These are phyloP conservation scores for Lathyrus oleraceus DNA, from an alignment of 306 rosid genomes.

Conservation along the genomic window DNA sequence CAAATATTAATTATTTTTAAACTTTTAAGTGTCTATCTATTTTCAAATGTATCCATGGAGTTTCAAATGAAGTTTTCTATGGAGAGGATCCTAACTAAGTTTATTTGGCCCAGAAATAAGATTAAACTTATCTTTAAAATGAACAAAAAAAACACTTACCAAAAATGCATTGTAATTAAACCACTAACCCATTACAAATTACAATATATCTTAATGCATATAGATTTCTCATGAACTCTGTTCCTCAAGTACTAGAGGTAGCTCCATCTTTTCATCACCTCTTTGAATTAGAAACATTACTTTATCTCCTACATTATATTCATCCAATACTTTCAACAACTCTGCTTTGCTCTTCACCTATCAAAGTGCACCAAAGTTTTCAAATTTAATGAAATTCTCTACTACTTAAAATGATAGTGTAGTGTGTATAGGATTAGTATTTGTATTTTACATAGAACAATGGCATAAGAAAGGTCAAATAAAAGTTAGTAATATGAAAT, in stretches of 20 bases:
- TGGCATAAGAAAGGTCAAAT: background rate
- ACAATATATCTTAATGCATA: background rate
- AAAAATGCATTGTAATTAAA: slow-evolving; percentile 1
- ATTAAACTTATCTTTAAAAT: background rate
- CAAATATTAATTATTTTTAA: too few species aligned
- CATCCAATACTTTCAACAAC: slow-evolving; percentile 72
- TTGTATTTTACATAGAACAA: background rate
- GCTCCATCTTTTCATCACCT: slow-evolving; percentile 66
- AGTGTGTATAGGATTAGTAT: background rate
- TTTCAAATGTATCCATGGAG: too few species aligned
- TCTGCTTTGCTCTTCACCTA: slow-evolving; percentile 89
- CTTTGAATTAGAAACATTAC: slow-evolving; percentile 67
- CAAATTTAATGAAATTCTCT: background rate
- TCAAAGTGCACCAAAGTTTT: slow-evolving; percentile 23
- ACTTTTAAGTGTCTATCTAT: too few species aligned
- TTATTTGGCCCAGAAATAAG: too few species aligned
- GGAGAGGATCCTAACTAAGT: too few species aligned
- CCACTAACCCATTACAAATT: background rate
- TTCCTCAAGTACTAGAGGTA: slow-evolving; percentile 71
- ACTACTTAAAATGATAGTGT: background rate
- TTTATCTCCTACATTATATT: slow-evolving; percentile 69
- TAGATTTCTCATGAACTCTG: slow-evolving; percentile 43
- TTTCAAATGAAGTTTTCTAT: too few species aligned
- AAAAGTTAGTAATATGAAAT: slow-evolving; percentile 22
- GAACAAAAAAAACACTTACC: background rate